These are phyloP conservation scores for Sonneratia alba DNA, from an alignment of 345 rosid species.

Conservation along the genomic window DNA sequence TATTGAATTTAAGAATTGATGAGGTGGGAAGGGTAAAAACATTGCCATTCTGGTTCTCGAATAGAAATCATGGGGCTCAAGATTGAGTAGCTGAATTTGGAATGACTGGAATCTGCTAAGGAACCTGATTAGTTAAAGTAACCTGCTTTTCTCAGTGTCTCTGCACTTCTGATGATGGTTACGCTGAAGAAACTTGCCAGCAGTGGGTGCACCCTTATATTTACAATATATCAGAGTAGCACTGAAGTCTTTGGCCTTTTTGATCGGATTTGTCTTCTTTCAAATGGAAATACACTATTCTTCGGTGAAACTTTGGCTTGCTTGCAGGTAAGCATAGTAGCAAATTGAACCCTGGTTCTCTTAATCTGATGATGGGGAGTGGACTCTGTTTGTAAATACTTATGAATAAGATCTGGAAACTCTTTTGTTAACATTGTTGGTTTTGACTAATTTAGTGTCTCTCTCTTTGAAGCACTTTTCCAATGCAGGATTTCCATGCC, in stretches of 20 bases:
- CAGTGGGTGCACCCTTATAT: slow-evolving; percentile 88
- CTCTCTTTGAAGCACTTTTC: slow-evolving; percentile 75
- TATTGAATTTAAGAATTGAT: neutral
- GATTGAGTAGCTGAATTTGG: no score
- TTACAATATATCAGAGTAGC: slow-evolving; percentile 89
- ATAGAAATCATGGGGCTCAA: neutral
- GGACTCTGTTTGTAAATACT: slow-evolving; percentile 5
- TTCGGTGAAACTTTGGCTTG: slow-evolving; percentile 98
- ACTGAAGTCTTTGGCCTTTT: slow-evolving; percentile 99
- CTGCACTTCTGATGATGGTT: slow-evolving; percentile 99
- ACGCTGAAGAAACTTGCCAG: slow-evolving; percentile 95
- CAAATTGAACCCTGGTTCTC: slow-evolving; percentile 6
- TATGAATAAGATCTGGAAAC: neutral
- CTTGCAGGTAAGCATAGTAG: slow-evolving; percentile 56
- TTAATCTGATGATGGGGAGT: neutral
- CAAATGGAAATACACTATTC: slow-evolving; percentile 93
- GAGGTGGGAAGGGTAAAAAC: no score
- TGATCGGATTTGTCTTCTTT: slow-evolving; percentile 93
- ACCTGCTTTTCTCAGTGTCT: slow-evolving; percentile 45
- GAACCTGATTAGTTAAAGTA: neutral
- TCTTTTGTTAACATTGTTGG: no score
- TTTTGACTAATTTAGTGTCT: slow-evolving; percentile 16
- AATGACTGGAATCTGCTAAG: neutral
- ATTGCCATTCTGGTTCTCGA: neutral
- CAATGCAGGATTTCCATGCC: slow-evolving; percentile 99